Percentiles rank a stretch among this genome's conserved stretches.
These are phyloP conservation scores for Tolypocladium tundrense DNA, from an alignment of 2,329 filamentous ascomycete species.

Conservation along the genomic window DNA sequence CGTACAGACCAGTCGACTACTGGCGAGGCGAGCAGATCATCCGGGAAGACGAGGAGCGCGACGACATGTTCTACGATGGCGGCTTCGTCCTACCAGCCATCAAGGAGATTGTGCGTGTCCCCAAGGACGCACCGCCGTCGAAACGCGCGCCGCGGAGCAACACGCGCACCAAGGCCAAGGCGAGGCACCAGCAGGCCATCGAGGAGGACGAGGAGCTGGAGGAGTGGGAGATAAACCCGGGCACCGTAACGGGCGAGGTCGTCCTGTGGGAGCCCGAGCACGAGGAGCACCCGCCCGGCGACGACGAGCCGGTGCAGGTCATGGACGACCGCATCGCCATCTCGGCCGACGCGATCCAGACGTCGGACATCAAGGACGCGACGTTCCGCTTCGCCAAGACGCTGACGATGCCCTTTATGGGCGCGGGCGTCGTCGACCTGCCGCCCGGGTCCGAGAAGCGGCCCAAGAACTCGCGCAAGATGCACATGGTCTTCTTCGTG, in stretches of 20 bases:
- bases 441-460: constrained; percentile 75
- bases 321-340: constrained; percentile 47
- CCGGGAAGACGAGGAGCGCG: constrained; percentile 50
- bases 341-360: constrained; percentile 43
- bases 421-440: constrained; percentile 80
- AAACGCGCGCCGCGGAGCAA: constrained; percentile 15
- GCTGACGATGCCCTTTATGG: constrained; percentile 74
- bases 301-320: constrained; percentile 44
- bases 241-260: constrained; percentile 53
- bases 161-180: constrained; percentile 18
- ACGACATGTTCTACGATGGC: constrained; percentile 31
- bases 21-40: constrained; percentile 80
- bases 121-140: constrained; percentile 40
- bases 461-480: constrained; percentile 84
- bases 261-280: constrained; percentile 52
- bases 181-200: constrained; percentile 22
- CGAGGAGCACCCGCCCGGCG: constrained; percentile 40
- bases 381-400: constrained; percentile 86
- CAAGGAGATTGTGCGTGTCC: constrained; percentile 64
- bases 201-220: constrained; percentile 47
- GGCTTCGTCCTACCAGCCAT: constrained; percentile 57
- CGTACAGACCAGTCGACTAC: constrained; percentile 68
- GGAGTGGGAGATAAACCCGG: constrained; percentile 61
- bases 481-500: constrained; percentile 96
- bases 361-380: constrained; percentile 49